Conservation (phyloP, 805 yeast genomes). For the Ogataea henricii region DNA sequence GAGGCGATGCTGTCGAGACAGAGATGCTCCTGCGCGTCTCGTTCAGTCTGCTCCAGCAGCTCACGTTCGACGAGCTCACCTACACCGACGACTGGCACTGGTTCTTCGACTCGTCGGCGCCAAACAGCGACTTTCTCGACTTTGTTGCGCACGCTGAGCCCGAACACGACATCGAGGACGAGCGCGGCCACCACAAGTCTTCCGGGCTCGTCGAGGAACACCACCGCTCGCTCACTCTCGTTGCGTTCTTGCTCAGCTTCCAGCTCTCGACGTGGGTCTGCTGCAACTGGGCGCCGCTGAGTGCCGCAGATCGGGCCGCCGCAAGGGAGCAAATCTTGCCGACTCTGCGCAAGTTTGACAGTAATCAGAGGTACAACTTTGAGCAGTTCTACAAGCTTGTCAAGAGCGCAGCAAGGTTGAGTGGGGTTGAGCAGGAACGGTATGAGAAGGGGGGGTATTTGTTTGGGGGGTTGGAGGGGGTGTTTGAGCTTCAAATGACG, state of each 20-base stretch:
- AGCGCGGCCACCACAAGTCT: neutral
- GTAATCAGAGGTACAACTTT: slow-evolving; percentile 10
- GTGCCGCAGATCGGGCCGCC: too few species aligned
- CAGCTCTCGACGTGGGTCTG: slow-evolving; percentile 21
- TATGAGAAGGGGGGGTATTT: slow-evolving; percentile 2
- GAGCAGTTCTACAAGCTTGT: slow-evolving; percentile 8
- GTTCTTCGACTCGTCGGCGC: slow-evolving; percentile 12
- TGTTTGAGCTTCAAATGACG: slow-evolving; percentile 5
- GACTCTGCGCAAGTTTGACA: slow-evolving; percentile 9
- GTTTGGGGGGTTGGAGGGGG: slow-evolving; percentile 1
- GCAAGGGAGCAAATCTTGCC: slow-evolving; percentile 8
- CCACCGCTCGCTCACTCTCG: slow-evolving; percentile 6
- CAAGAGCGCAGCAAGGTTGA: slow-evolving; percentile 4
- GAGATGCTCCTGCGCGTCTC: slow-evolving; percentile 13
- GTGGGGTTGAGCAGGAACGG: neutral
- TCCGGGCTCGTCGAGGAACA: slow-evolving; percentile 6
- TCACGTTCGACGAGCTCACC: slow-evolving; percentile 12
- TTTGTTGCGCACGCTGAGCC: slow-evolving; percentile 16
- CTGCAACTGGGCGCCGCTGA: slow-evolving; percentile 14
- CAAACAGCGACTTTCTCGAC: slow-evolving; percentile 11
- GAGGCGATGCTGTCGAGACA: neutral
- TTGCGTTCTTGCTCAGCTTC: slow-evolving; percentile 16
- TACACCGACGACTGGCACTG: slow-evolving; percentile 12
- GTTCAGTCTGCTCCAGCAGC: slow-evolving; percentile 13
- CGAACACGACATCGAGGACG: slow-evolving; percentile 7